phyloP scores from a whole-genome alignment of 2,329 filamentous ascomycete genomes.

The Zelopaecilomyces penicillatus region DNA sequence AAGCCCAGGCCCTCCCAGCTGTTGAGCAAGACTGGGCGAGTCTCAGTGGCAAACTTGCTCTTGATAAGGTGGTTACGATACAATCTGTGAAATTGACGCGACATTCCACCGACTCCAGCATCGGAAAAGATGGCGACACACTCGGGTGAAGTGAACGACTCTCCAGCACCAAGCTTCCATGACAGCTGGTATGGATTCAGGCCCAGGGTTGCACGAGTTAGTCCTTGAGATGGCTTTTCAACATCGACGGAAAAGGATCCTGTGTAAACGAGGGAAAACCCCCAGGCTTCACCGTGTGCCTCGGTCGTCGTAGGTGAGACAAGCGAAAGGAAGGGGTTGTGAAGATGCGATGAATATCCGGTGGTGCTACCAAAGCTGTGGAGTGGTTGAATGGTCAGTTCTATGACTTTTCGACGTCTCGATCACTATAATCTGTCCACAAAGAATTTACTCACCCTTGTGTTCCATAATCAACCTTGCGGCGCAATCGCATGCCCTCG shows the following conservation, averaged over 20 bases:
- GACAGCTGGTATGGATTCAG: constrained; percentile 54
- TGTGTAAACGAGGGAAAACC: constrained; percentile 56
- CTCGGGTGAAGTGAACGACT: constrained; percentile 53
- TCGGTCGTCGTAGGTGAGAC: constrained; percentile 51
- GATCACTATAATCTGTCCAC: neutral
- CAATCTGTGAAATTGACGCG: constrained; percentile 51
- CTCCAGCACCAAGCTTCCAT: constrained; percentile 46
- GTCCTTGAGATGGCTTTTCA: constrained; percentile 53
- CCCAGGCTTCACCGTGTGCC: constrained; percentile 52
- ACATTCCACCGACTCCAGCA: constrained; percentile 52
- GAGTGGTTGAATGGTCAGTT: neutral
- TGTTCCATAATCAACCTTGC: constrained; percentile 47
- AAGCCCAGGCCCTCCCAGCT: constrained; percentile 58
- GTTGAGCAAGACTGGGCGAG: constrained; percentile 50
- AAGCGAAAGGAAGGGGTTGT: constrained; percentile 57
- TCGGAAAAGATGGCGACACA: constrained; percentile 54
- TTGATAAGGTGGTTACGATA: constrained; percentile 54
- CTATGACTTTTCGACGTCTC: neutral
- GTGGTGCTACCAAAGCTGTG: constrained; percentile 50
- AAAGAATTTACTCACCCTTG: constrained; percentile 35
- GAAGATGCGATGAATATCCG: constrained; percentile 55
- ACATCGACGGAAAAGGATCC: constrained; percentile 55
- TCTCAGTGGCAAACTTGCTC: constrained; percentile 43
- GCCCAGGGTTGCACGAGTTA: constrained; percentile 51
- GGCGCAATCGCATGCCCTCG: constrained; percentile 45